Percentiles rank a stretch among this genome's conserved stretches.
Evolutionary conservation across 2,329 filamentous ascomycete species (phyloP).

Genomic region (Truncatella angustata): DNA sequence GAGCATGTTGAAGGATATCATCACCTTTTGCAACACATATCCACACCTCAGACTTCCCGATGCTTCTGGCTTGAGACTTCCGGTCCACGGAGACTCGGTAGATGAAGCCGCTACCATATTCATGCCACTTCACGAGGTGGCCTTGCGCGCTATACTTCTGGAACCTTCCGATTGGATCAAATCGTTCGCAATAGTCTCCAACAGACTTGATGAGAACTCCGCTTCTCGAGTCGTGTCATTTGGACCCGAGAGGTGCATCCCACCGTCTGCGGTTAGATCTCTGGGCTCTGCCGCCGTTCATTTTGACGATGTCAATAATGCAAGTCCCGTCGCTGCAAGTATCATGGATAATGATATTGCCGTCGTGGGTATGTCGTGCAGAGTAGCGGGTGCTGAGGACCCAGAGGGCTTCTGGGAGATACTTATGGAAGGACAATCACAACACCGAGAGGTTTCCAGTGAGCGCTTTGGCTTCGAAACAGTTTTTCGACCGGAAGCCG

Average conservation of each 20-base stretch:
- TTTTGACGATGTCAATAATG: background rate
- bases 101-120: no score
- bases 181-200: no score
- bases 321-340: no score
- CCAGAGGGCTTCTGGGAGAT: constrained; percentile 32
- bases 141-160: no score
- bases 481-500: constrained; percentile 15
- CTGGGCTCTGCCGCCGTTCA: background rate
- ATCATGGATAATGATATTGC: constrained; percentile 32
- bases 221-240: constrained; percentile 28
- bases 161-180: no score
- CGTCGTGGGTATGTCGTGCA: constrained; percentile 34
- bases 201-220: constrained; percentile 9
- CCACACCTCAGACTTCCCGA: no score
- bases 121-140: no score
- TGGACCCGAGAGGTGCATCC: constrained; percentile 34
- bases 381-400: constrained; percentile 32
- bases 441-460: constrained; percentile 25
- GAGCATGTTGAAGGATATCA: no score
- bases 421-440: constrained; percentile 24
- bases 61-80: no score
- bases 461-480: constrained; percentile 21
- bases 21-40: no score
- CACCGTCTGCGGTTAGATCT: constrained; percentile 18
- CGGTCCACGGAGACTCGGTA: no score